phyloP scores from a whole-genome alignment of 2,329 filamentous ascomycete species.

The Fusarium chaquense region DNA sequence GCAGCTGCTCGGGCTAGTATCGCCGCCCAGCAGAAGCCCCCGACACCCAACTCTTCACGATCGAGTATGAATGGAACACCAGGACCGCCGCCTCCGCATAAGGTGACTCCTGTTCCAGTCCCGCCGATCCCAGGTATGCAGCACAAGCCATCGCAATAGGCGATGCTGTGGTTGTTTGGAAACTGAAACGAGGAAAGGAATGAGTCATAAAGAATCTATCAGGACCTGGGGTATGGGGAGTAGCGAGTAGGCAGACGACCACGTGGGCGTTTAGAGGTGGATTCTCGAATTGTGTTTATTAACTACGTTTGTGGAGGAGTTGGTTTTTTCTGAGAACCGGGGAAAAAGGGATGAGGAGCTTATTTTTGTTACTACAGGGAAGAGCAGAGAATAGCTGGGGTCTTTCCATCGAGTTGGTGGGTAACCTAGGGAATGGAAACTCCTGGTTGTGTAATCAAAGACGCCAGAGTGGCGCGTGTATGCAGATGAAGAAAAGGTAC shows the following conservation, averaged over 20 bases:
- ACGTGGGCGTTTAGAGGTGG: constrained; percentile 47
- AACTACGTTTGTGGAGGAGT: constrained; percentile 34
- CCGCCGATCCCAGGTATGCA: constrained; percentile 57
- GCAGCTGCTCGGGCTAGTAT: constrained; percentile 54
- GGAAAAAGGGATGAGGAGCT: constrained; percentile 32
- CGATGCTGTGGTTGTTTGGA: constrained; percentile 18
- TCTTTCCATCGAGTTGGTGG: constrained; percentile 2
- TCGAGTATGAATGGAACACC: constrained; percentile 53
- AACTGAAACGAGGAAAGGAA: constrained; percentile 12
- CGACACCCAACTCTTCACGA: constrained; percentile 51
- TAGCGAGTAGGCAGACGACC: constrained; percentile 23
- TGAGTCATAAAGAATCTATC: constrained; percentile 1
- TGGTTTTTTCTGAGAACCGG: constrained; percentile 34
- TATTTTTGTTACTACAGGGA: constrained; percentile 28
- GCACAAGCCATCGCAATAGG: constrained; percentile 46
- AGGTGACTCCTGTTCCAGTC: constrained; percentile 60
- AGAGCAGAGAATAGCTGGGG: constrained; percentile 10
- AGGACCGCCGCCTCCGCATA: constrained; percentile 53
- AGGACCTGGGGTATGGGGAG: constrained; percentile 1
- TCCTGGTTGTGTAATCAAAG: constrained; percentile 40
- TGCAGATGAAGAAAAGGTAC: constrained; percentile 36
- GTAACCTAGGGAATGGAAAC: constrained; percentile 24
- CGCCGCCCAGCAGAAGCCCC: constrained; percentile 54
- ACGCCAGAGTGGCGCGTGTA: constrained; percentile 37
- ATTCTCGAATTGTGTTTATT: constrained; percentile 42